Evolutionary conservation across 2,329 filamentous ascomycete genomes (phyloP).

Genomic region (Cytospora mali): DNA sequence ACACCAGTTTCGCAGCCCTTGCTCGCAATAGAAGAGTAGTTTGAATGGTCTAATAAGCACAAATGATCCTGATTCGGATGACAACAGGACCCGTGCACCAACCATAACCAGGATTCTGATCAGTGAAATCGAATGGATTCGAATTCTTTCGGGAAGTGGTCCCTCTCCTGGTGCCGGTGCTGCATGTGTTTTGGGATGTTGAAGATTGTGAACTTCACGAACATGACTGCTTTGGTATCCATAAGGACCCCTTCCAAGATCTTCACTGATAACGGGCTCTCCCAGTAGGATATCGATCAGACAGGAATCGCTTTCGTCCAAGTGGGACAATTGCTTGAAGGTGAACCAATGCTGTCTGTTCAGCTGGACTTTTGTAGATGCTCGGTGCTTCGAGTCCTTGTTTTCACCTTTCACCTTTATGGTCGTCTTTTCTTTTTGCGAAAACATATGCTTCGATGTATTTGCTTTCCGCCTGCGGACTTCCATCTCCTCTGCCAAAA

Average conservation of each 20-base stretch:
- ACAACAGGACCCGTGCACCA: background rate
- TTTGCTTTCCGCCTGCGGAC: background rate
- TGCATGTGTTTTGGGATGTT: background rate
- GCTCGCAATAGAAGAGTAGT: background rate
- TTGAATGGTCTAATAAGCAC: background rate
- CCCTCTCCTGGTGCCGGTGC: background rate
- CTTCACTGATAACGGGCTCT: background rate
- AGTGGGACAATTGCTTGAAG: background rate
- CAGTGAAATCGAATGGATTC: background rate
- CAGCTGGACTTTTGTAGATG: background rate
- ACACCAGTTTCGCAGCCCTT: background rate
- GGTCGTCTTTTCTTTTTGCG: background rate
- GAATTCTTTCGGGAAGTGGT: background rate
- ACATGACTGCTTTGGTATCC: background rate
- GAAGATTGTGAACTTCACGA: background rate
- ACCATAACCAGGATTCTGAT: background rate
- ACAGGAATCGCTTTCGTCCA: background rate
- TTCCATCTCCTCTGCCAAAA: conserved; percentile 3
- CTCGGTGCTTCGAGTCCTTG: background rate
- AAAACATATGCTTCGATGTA: background rate
- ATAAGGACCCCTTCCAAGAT: background rate
- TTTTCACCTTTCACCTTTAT: background rate
- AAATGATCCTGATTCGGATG: background rate
- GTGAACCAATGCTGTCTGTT: background rate
- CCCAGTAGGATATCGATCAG: background rate